Evolutionary conservation across 768 basidiomycete species (phyloP), one percentile per base, ranked within the genome.

Genomic region (Collybiopsis luxurians): DNA sequence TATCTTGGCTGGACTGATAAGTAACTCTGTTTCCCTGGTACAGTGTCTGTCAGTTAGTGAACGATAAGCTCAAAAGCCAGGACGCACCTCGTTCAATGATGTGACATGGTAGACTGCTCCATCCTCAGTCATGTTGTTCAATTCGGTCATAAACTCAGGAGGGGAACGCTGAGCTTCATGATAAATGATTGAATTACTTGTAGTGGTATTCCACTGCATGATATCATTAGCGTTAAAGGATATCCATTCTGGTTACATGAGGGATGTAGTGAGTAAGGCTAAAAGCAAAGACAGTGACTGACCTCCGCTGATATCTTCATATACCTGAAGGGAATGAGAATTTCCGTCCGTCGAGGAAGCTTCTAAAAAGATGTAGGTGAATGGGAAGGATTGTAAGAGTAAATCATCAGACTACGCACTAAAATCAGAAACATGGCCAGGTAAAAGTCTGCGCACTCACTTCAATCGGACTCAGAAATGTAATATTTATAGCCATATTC

Each of bases 311-410:
- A 79, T 74, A 59, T 81, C 81, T 13, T 73, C 70, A 59, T 81
- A 82, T 9, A 82, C 55, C 52, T 78, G 76, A 2, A 80, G 71
- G 2, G 59, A 53, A 61, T 82, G 79, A 0, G 64, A 42, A 3
- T 59, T 52, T 2, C 72, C 74, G 59, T 82, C 79, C 3, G 60
- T 70, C 4, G 79, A 69, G 21, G 60, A 61, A 9, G 65, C 73
- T 17, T 74, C 68, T 2, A 81, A 58, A 27, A 71, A 66, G 46
- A 82, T 60, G 55, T 82, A 82, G 1, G 74, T 71, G 64, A 82
- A 80, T 0, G 84, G 83, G n/a, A 82, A 70, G 3, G 83, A 85
- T 57, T 83, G 81, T 28, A 70, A 72, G 24, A 74, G 70, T 43
- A 79, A 68, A 60, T 84, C 79, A 6, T 63, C 61, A 7, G 79